phyloP scores from a whole-genome alignment of 768 basidiomycete genomes.

The Harrya chromipes region DNA sequence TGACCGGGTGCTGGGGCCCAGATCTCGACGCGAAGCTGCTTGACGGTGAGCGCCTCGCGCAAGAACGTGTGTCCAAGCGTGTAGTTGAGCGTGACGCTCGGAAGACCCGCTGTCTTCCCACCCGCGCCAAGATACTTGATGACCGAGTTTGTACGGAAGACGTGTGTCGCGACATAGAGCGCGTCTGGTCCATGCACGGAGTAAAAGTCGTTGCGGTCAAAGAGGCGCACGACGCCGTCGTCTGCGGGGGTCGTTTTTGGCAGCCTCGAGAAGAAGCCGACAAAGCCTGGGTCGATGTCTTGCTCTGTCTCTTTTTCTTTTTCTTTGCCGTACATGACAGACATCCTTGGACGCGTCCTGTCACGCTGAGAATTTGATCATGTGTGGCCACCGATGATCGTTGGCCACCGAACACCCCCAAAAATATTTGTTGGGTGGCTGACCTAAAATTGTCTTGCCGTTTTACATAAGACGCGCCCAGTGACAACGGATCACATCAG shows the following conservation, averaged over 20 bases:
- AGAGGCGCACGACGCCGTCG: constrained; percentile 82
- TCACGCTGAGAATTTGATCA: no score
- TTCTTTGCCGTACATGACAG: constrained; percentile 52
- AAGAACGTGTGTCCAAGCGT: constrained; percentile 79
- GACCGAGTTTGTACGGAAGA: constrained; percentile 86
- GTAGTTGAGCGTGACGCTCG: constrained; percentile 73
- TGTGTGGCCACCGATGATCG: no score
- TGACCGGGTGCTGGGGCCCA: constrained; percentile 73
- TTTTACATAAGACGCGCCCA: no score
- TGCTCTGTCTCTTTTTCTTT: constrained; percentile 57
- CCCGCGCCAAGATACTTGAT: constrained; percentile 84
- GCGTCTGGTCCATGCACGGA: constrained; percentile 90
- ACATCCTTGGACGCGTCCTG: no score
- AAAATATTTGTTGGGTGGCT: no score
- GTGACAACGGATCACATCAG: no score
- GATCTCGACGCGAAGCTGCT: constrained; percentile 91
- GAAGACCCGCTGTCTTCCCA: constrained; percentile 56
- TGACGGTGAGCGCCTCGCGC: constrained; percentile 84
- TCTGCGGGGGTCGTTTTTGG: constrained; percentile 63
- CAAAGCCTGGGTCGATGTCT: constrained; percentile 65
- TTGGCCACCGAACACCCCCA: no score
- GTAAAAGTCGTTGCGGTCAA: constrained; percentile 82
- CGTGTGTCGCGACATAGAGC: constrained; percentile 76
- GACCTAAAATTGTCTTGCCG: no score
- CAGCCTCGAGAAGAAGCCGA: constrained; percentile 62